A percentile compares a stretch with the other conserved stretches of the same genome.
These are phyloP conservation scores for Eutrema yunnanense DNA, from an alignment of 345 rosid species.

Conservation along the genomic window DNA sequence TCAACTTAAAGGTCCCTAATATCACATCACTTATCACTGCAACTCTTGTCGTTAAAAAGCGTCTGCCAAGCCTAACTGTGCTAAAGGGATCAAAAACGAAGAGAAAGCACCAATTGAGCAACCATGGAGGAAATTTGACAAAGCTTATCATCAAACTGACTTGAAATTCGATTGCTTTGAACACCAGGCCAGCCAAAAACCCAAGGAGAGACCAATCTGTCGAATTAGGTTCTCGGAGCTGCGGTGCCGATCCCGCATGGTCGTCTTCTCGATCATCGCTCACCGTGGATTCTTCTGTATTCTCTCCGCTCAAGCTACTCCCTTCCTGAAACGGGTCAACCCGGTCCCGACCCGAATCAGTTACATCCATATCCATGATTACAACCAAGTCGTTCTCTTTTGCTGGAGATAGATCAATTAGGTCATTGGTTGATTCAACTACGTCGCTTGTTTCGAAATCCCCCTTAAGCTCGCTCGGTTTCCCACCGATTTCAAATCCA, in stretches of 20 bases:
- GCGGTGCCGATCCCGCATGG: not conserved
- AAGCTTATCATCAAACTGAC: conserved; percentile 42
- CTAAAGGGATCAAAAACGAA: conserved; percentile 58
- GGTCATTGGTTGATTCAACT: not conserved
- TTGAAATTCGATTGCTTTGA: conserved; percentile 67
- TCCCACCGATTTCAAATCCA: not conserved
- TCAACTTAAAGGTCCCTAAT: conserved; percentile 18
- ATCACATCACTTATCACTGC: conserved; percentile 21
- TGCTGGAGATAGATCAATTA: not conserved
- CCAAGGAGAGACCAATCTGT: conserved; percentile 36
- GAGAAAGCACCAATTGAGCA: conserved; percentile 33
- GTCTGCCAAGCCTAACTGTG: conserved; percentile 33
- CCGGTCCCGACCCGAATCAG: conserved; percentile 19
- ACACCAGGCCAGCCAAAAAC: conserved; percentile 40
- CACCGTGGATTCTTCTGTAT: conserved; percentile 20
- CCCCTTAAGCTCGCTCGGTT: conserved; percentile 6
- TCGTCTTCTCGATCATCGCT: conserved; percentile 12
- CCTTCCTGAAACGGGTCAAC: conserved; percentile 19
- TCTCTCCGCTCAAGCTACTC: not conserved
- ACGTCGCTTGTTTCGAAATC: conserved; percentile 17
- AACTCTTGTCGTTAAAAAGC: conserved; percentile 26
- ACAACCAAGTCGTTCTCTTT: not conserved
- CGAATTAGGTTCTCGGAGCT: conserved; percentile 22
- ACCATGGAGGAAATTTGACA: conserved; percentile 42
- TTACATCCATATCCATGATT: conserved; percentile 14